A percentile compares a stretch with the other conserved stretches of the same genome.
phyloP scores from a whole-genome alignment of 148 eudicot genomes.

The Rhododendron simsii region DNA sequence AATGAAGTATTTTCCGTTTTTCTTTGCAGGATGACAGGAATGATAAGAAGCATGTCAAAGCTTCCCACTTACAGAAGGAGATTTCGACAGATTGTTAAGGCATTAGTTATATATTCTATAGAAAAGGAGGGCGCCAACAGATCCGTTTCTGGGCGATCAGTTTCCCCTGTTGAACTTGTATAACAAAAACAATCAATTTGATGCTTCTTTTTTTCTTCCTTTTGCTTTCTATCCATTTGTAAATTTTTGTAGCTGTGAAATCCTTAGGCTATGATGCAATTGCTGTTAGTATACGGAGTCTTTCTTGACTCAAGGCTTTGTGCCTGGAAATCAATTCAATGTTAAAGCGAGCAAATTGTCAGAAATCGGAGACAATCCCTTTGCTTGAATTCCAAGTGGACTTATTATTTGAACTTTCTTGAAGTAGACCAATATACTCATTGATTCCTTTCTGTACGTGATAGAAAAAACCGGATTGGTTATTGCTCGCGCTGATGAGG shows the following conservation, averaged over 20 bases:
- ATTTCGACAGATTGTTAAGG: conserved; percentile 62
- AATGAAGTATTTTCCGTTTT: background rate
- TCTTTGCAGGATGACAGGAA: conserved; percentile 36
- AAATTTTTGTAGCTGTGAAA: background rate
- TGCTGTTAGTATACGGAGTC: background rate
- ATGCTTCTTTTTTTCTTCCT: background rate
- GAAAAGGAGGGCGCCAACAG: conserved; percentile 41
- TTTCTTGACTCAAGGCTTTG: background rate
- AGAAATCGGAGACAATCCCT: background rate
- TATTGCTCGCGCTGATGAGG: background rate
- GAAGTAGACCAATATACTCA: background rate
- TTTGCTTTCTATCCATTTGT: background rate
- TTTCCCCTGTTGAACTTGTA: conserved; percentile 1
- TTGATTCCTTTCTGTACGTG: background rate
- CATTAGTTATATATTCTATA: conserved; percentile 33
- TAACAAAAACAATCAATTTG: background rate
- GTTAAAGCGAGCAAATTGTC: background rate
- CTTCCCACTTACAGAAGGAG: conserved; percentile 82
- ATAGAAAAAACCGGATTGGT: background rate
- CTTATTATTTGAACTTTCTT: background rate
- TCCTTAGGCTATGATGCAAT: background rate
- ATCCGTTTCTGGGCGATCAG: conserved; percentile 12
- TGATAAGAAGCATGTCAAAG: conserved; percentile 16
- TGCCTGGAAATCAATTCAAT: background rate
- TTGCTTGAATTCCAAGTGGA: background rate